A percentile compares a stretch with the other conserved stretches of the same genome.
Evolutionary conservation across 1,284 basidiomycete genomes (phyloP).

Genomic region (Ganoderma multipileum): DNA sequence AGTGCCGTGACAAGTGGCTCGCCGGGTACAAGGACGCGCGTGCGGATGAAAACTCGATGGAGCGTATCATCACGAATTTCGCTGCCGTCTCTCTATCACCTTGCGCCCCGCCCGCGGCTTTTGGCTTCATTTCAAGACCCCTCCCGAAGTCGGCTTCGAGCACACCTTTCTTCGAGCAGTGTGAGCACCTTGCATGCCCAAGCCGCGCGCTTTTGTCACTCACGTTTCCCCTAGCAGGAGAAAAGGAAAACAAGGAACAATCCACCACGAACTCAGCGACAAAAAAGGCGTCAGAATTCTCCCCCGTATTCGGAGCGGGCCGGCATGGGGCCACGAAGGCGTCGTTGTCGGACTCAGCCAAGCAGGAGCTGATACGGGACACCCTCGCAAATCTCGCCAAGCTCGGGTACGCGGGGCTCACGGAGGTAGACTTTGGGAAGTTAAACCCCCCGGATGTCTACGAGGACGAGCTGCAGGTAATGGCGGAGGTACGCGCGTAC

Average conservation of each 20-base stretch:
- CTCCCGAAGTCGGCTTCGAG: background rate
- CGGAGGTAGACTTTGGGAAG: slow-evolving; percentile 46
- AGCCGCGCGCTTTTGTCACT: background rate
- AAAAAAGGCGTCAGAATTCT: background rate
- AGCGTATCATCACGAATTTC: slow-evolving; percentile 17
- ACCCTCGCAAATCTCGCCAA: slow-evolving; percentile 42
- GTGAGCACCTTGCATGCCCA: background rate
- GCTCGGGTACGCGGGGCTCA: slow-evolving; percentile 42
- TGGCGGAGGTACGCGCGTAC: slow-evolving; percentile 59
- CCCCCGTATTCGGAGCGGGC: background rate
- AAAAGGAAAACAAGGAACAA: background rate
- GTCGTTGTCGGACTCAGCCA: background rate
- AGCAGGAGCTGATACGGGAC: slow-evolving; percentile 21
- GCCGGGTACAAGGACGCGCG: slow-evolving; percentile 32
- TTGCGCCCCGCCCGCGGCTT: background rate
- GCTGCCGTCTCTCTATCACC: background rate
- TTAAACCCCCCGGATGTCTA: slow-evolving; percentile 48
- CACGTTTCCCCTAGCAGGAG: background rate
- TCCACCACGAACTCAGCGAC: background rate
- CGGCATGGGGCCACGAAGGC: background rate
- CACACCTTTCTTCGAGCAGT: background rate
- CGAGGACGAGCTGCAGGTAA: slow-evolving; percentile 52
- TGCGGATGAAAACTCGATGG: slow-evolving; percentile 18
- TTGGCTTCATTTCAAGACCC: too few relatives aligned
- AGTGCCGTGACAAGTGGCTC: slow-evolving; percentile 28